Evolutionary conservation across 106 monocot species (phyloP).

Genomic region (Apostasia shenzhenica): DNA sequence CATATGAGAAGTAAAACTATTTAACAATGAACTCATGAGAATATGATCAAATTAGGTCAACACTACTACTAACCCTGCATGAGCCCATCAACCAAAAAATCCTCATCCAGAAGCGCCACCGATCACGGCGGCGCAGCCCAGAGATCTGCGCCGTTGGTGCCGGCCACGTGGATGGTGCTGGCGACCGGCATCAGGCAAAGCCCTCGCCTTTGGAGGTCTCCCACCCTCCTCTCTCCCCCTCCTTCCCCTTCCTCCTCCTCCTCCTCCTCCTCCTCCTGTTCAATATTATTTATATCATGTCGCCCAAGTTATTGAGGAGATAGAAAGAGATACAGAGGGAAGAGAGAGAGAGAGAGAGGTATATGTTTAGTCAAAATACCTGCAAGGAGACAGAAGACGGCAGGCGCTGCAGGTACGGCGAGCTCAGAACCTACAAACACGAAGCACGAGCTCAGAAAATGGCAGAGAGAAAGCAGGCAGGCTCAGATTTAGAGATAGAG

Average conservation of each 20-base stretch:
- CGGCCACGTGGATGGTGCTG: constrained; percentile 7
- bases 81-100: no score
- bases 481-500: background rate
- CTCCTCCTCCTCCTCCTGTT: background rate
- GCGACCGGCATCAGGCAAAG: constrained; percentile 18
- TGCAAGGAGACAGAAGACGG: constrained; percentile 36
- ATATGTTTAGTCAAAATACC: constrained; percentile 8
- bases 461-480: background rate
- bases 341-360: no score
- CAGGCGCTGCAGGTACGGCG: constrained; percentile 49
- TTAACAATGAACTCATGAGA: no score
- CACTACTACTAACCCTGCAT: no score
- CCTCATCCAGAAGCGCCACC: no score
- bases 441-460: background rate
- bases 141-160: constrained; percentile 16
- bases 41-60: no score
- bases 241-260: background rate
- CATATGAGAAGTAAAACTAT: no score
- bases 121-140: constrained; percentile 2
- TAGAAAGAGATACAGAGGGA: no score
- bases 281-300: no score
- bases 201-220: constrained; percentile 15
- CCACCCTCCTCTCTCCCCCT: background rate
- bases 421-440: constrained; percentile 29
- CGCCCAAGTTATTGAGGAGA: no score